Conservation (phyloP, 2,329 filamentous ascomycete species). For the Onygenales sp. region DNA sequence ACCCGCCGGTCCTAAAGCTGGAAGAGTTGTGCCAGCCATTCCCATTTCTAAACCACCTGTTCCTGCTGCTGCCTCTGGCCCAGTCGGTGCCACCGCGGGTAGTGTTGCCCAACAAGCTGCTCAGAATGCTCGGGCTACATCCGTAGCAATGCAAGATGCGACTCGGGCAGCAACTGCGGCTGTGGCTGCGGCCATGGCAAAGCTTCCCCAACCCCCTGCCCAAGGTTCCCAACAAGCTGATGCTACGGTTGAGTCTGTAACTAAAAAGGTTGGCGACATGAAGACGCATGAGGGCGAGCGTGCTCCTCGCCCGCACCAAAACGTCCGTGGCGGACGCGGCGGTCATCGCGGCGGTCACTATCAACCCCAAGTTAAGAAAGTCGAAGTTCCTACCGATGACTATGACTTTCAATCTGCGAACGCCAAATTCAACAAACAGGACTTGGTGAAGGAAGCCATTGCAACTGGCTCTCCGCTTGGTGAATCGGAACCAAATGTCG, state of each 20-base stretch:
- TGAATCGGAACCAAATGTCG: slow-evolving; percentile 40
- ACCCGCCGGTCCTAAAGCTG: slow-evolving; percentile 25
- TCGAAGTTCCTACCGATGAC: slow-evolving; percentile 82
- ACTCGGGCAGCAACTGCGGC: slow-evolving; percentile 41
- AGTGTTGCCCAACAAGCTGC: slow-evolving; percentile 21
- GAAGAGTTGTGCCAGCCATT: slow-evolving; percentile 37
- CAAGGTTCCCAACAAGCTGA: slow-evolving; percentile 25
- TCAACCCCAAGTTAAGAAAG: slow-evolving; percentile 48
- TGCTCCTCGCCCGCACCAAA: slow-evolving; percentile 27
- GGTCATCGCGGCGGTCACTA: slow-evolving; percentile 33
- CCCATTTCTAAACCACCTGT: slow-evolving; percentile 32
- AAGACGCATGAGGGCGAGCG: slow-evolving; percentile 32
- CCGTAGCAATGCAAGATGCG: slow-evolving; percentile 36
- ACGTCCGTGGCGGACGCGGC: slow-evolving; percentile 38
- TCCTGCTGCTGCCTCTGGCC: slow-evolving; percentile 16
- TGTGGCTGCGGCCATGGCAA: slow-evolving; percentile 44
- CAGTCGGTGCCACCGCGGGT: slow-evolving; percentile 17
- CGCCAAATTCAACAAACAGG: slow-evolving; percentile 81
- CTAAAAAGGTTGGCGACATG: slow-evolving; percentile 38
- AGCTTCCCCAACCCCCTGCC: slow-evolving; percentile 32
- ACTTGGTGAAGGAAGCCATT: slow-evolving; percentile 80
- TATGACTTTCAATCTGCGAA: slow-evolving; percentile 86
- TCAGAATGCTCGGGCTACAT: slow-evolving; percentile 12
- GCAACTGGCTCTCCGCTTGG: slow-evolving; percentile 62
- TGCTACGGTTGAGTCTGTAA: slow-evolving; percentile 31